Evolutionary conservation across 2,329 filamentous ascomycete species (phyloP), one percentile per base, ranked within the genome.

Genomic region (Rutstroemia sp.): DNA sequence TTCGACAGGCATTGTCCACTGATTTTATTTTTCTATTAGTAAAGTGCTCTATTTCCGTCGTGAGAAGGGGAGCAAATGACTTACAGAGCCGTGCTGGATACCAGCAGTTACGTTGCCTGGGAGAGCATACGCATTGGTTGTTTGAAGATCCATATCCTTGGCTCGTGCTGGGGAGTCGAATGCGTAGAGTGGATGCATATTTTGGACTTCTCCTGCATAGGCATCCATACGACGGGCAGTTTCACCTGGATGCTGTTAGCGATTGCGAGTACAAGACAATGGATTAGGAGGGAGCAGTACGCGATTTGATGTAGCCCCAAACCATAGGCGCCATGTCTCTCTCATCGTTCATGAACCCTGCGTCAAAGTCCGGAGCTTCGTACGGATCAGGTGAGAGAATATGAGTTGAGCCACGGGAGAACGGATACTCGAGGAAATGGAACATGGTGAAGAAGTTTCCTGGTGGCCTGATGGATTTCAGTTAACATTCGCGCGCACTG

Each of bases 301-400:
- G 80, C 1, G 88, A 10, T 71, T 69, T 54, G 77, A 76, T 44
- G 68, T 68, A 39, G 72, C 61, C 88, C 87, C 88, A 91, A 5
- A 92, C 86, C 84, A 88, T 90, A 8, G 88, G 87, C 1, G 84
- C 87, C 87, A 92, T 91, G 66, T 92, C 88, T 23, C 88, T 79
- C 72, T 89, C 86, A 72, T 92, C 88, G 65, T 89, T 92, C 87
- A 92, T 90, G 75, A 91, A 92, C 21, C 87, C 87, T 1, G 86
- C 81, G 68, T 92, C 88, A 65, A 92, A 91, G 73, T 91, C 88
- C 0, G 87, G 87, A 14, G 77, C 74, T 47, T 85, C 87, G 67
- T 92, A 92, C 16, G 86, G 85, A 64, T 88, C 4, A 62, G 66
- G n/a, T 71, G 71, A 16, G 70, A 76, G 81, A 63, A 86, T 83